A percentile compares a stretch with the other conserved stretches of the same genome.
These are phyloP conservation scores for Ammopiptanthus mongolicus DNA, from an alignment of 306 rosid genomes.

Conservation along the genomic window DNA sequence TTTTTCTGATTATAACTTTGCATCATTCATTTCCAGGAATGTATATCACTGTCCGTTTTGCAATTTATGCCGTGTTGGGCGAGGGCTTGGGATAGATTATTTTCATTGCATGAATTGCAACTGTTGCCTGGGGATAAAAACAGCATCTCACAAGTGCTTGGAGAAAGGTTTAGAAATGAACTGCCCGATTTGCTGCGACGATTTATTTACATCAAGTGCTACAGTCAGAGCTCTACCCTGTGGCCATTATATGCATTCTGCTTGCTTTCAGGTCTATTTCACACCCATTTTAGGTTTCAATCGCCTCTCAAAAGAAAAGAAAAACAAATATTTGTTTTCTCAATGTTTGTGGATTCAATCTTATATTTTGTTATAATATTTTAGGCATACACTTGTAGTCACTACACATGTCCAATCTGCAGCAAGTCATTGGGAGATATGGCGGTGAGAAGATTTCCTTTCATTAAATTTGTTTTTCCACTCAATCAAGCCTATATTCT, in stretches of 20 bases:
- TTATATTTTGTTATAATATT: conserved; percentile 26
- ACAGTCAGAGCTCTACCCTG: conserved; percentile 90
- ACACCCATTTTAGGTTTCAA: conserved; percentile 11
- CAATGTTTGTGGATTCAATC: conserved; percentile 21
- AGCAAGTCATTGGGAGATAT: conserved; percentile 98
- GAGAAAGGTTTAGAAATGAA: conserved; percentile 94
- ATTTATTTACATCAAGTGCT: conserved; percentile 91
- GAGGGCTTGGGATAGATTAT: conserved; percentile 90
- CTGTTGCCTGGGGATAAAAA: conserved; percentile 88
- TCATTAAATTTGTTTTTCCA: neutral
- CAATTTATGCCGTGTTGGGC: conserved; percentile 95
- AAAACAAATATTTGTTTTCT: neutral
- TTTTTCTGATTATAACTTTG: neutral
- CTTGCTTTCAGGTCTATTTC: conserved; percentile 89
- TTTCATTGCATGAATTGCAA: conserved; percentile 99
- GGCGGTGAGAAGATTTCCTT: conserved; percentile 64
- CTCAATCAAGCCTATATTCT: neutral
- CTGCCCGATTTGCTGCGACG: conserved; percentile 98
- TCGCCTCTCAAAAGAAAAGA: neutral
- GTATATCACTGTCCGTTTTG: conserved; percentile 99
- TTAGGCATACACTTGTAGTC: conserved; percentile 95
- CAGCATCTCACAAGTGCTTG: conserved; percentile 81
- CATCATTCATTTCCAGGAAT: conserved; percentile 44
- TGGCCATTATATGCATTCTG: conserved; percentile 99
- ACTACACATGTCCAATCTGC: conserved; percentile 95